Evolutionary conservation across 257 asterid species (phyloP).

Genomic region (Solanum pinnatisectum): DNA sequence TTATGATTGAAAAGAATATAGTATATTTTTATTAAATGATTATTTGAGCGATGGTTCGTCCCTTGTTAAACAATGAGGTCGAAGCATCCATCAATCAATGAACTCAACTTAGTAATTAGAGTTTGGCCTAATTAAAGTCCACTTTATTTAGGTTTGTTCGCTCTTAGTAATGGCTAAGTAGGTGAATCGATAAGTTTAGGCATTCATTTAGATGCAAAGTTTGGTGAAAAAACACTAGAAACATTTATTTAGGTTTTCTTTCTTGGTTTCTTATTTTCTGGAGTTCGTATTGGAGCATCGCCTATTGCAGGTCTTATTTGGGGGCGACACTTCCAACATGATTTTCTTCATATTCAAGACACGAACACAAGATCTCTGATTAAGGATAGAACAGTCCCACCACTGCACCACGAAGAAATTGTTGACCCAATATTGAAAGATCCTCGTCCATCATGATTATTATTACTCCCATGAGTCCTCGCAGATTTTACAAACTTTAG

Average conservation of each 20-base stretch:
- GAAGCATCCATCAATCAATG: not conserved
- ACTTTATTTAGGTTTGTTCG: not conserved
- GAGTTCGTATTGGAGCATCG: no score
- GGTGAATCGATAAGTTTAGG: not conserved
- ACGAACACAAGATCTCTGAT: no score
- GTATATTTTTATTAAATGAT: not conserved
- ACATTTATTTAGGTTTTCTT: no score
- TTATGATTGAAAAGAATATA: not conserved
- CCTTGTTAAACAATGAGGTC: not conserved
- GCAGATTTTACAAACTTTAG: not conserved
- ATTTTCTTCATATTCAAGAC: no score
- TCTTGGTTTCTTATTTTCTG: no score
- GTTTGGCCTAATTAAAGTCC: not conserved
- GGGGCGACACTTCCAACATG: no score
- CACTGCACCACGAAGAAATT: not conserved
- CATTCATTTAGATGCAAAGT: not conserved
- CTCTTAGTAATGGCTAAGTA: not conserved
- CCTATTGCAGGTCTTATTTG: no score
- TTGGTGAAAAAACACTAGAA: not conserved
- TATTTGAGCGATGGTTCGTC: not conserved
- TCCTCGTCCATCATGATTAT: not conserved
- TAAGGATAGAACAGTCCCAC: no score
- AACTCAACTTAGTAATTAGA: not conserved
- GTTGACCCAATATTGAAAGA: not conserved
- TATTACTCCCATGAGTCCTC: not conserved